Base-by-base conservation (phyloP, 192 early-diverging fungal genomes). In the Obelidium mucronatum region DNA sequence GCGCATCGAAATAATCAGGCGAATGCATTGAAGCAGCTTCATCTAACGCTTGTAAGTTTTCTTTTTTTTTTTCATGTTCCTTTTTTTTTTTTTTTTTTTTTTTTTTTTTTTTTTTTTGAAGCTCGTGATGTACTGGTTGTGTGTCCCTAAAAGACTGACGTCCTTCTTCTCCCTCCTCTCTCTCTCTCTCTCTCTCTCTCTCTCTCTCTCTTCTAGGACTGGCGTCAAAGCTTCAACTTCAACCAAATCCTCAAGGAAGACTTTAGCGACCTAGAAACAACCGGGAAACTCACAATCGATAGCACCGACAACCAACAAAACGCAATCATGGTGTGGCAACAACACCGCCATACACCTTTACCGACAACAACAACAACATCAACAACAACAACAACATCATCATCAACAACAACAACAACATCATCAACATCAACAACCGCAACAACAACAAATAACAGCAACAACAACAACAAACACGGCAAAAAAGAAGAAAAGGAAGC, bases 181-280 rank as follows among this genome's bases (percentile, higher is more conserved):
- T 19, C 0, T n/a, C 5, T n/a, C 62, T 22, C 62, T 40, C 22
- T 37, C 40, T 13, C 8, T 19, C 58, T 26, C 62, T 35, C 17
- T 37, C 26, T 35, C 26, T 13, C 62, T 13, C 22, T 40, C 24
- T 1, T 33, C 24, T n/a, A 75, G 73, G 69, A 78, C 30, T 78
- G 76, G 76, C 66, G 76, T 2, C 26, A 70, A 24, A 40, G 22
- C n/a, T 40, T 63, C 76, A 72, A 64, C 37, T 78, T 33, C 26
- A 63, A 58, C 37, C 44, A 33, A 2, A 53, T 80, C 5, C 65
- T 80, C 17, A 52, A 13, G 26, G 79, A 80, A 52, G 79, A 80
- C 51, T 80, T 80, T 78, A 59, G 51, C 6, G 79, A 80, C 42
- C 36, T 80, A 19, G 74, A 72, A 61, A 66, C 74, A 2, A 78